Base-by-base conservation (phyloP, 495 filamentous ascomycete species). In the Bathelium albidoporum region DNA sequence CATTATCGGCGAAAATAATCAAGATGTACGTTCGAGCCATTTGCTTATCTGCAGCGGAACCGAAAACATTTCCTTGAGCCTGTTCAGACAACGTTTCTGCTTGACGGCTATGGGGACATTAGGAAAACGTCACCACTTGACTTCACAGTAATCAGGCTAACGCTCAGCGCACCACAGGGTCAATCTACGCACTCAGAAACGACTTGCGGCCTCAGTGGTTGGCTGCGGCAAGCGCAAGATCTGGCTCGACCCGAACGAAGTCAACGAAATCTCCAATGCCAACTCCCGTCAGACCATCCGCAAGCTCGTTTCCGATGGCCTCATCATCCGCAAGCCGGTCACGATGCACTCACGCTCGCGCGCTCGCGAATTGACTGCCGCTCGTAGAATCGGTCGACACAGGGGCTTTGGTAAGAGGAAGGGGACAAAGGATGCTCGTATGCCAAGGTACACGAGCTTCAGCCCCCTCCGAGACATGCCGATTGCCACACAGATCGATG, bases 231-330 rank as follows among this genome's bases (percentile, higher is more conserved):
- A 97, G 87, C 88, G 92, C 85, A 97, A 97, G 88, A 94, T 99
- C 83, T 99, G 94, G 94, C 91, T 99, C 77, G 94, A 99, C 83
- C 94, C 94, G 79, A 97, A 95, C 80, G 94, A 99, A 84, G 86
- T 93, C 79, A 93, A 81, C 85, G 94, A 99, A 80, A 97, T 99
- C 84, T 91, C 89, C 81, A 99, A 97, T 83, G 94, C 94, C 88
- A 97, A 97, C 89, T 97, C 92, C 72, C 95, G 94, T 76, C 92
- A 97, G 83, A 97, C 93, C 72, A 89, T 99, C 89, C 95, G 95
- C 82, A 99, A 99, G 87, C 91, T 99, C 82, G 89, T 97, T 80
- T 83, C 87, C 81, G 94, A 99, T 93, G 95, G 94, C 81, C 88
- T 99, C 76, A 97, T 99, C 86, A 99, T 99, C 86, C 89, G 89